Evolutionary conservation across 768 basidiomycete species (phyloP).

Genomic region (Gloeopeniophorella convolvens): DNA sequence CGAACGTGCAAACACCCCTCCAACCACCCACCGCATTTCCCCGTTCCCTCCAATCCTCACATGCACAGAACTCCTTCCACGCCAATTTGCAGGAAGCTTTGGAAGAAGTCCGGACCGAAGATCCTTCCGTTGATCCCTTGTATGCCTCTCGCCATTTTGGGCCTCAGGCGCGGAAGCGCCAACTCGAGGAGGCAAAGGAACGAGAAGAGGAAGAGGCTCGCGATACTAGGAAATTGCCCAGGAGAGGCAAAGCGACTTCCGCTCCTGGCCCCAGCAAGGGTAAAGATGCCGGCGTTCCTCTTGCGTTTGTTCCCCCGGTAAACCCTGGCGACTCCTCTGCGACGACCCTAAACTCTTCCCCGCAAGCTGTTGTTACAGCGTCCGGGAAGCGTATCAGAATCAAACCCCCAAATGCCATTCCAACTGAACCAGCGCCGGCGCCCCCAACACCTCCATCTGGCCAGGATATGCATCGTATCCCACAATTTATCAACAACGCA

Average conservation of each 20-base stretch:
- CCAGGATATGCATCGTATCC: conserved; percentile 16
- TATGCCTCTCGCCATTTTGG: conserved; percentile 41
- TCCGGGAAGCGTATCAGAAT: conserved; percentile 45
- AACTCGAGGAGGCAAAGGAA: conserved; percentile 35
- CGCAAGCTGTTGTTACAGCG: conserved; percentile 38
- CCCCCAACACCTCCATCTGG: conserved; percentile 17
- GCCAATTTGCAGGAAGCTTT: conserved; percentile 43
- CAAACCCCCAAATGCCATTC: conserved; percentile 37
- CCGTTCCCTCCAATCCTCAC: conserved; percentile 38
- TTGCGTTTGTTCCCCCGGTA: conserved; percentile 24
- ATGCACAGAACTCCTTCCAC: conserved; percentile 40
- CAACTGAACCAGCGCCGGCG: conserved; percentile 15
- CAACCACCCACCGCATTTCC: conserved; percentile 44
- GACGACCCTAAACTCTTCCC: conserved; percentile 19
- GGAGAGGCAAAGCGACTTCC: conserved; percentile 26
- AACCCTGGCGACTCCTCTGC: conserved; percentile 17
- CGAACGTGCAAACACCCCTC: conserved; percentile 21
- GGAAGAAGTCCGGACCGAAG: conserved; percentile 39
- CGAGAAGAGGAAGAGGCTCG: conserved; percentile 42
- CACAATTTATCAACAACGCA: conserved; percentile 18
- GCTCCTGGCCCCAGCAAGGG: conserved; percentile 29
- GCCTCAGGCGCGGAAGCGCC: conserved; percentile 37
- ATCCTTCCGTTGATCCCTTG: conserved; percentile 40
- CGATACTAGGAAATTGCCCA: conserved; percentile 32
- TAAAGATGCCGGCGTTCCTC: conserved; percentile 30